Percentiles rank a stretch among this genome's conserved stretches.
phyloP scores from a whole-genome alignment of 495 filamentous ascomycete species.

The Aspergillus funiculosus region DNA sequence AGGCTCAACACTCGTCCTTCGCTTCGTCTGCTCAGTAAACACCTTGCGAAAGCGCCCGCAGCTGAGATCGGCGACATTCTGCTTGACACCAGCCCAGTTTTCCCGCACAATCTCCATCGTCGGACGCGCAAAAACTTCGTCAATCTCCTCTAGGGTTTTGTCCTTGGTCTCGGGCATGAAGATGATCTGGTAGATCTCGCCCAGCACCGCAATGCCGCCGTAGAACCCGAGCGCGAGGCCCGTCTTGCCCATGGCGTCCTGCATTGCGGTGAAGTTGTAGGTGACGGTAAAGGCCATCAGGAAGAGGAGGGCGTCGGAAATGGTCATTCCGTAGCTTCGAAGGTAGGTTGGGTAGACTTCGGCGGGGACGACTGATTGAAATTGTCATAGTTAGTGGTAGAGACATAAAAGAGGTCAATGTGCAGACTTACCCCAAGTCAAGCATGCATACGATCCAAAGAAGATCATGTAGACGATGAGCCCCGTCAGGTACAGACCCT shows the following conservation, averaged over 20 bases:
- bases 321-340: slow-evolving; percentile 56
- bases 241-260: slow-evolving; percentile 50
- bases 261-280: slow-evolving; percentile 58
- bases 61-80: neutral
- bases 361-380: slow-evolving; percentile 43
- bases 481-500: slow-evolving; percentile 51
- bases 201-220: slow-evolving; percentile 52
- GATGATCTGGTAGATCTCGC: slow-evolving; percentile 53
- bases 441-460: slow-evolving; percentile 57
- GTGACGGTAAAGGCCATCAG: slow-evolving; percentile 58
- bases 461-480: slow-evolving; percentile 57
- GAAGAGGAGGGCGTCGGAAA: slow-evolving; percentile 51
- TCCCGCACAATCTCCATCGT: slow-evolving; percentile 49
- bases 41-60: neutral
- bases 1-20: neutral
- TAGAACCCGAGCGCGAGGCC: slow-evolving; percentile 56
- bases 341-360: slow-evolving; percentile 59
- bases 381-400: neutral
- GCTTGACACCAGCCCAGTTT: slow-evolving; percentile 28
- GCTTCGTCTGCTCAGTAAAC: slow-evolving; percentile 4
- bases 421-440: slow-evolving; percentile 46
- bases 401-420: neutral
- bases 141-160: slow-evolving; percentile 57
- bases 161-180: slow-evolving; percentile 64
- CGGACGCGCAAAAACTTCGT: slow-evolving; percentile 51